phyloP scores from a whole-genome alignment of 2,329 filamentous ascomycete genomes.

The Gnomoniopsis smithogilvyi region DNA sequence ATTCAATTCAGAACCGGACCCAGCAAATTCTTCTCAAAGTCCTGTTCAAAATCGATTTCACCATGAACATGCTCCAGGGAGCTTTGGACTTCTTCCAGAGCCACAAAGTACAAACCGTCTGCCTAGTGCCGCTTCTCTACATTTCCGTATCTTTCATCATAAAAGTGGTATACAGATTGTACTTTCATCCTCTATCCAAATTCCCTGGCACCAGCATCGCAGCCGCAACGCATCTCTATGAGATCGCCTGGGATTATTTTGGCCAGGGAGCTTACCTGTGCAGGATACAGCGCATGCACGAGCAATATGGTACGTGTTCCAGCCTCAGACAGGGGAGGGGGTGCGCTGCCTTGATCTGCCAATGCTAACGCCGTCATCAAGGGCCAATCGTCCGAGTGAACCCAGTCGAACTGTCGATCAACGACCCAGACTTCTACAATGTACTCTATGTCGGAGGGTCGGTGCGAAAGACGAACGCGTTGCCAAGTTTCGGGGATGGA shows the following conservation, averaged over 20 bases:
- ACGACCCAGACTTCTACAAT: constrained; percentile 28
- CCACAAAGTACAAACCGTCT: background rate
- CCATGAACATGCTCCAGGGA: background rate
- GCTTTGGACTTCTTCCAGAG: background rate
- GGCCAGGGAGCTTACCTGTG: constrained; percentile 25
- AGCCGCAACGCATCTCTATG: constrained; percentile 21
- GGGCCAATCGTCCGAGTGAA: constrained; percentile 32
- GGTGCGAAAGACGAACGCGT: constrained; percentile 8
- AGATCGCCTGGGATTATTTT: constrained; percentile 24
- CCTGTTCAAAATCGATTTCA: too few relatives aligned
- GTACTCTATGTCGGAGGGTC: constrained; percentile 22
- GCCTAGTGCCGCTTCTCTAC: background rate
- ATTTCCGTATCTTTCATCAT: constrained; percentile 4
- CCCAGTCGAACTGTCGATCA: constrained; percentile 27
- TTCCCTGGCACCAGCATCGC: constrained; percentile 23
- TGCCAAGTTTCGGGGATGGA: constrained; percentile 11
- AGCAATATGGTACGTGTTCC: constrained; percentile 28
- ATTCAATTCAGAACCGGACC: too few relatives aligned
- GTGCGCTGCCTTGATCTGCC: background rate
- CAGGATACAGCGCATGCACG: constrained; percentile 29
- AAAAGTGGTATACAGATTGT: constrained; percentile 17
- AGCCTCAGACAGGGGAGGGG: background rate
- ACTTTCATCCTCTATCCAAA: constrained; percentile 21
- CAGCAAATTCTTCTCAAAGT: too few relatives aligned
- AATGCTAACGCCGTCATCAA: constrained; percentile 7